phyloP scores from a whole-genome alignment of 1,139 yeast genomes.

The Zhuliangozyma parablackwelliae region DNA sequence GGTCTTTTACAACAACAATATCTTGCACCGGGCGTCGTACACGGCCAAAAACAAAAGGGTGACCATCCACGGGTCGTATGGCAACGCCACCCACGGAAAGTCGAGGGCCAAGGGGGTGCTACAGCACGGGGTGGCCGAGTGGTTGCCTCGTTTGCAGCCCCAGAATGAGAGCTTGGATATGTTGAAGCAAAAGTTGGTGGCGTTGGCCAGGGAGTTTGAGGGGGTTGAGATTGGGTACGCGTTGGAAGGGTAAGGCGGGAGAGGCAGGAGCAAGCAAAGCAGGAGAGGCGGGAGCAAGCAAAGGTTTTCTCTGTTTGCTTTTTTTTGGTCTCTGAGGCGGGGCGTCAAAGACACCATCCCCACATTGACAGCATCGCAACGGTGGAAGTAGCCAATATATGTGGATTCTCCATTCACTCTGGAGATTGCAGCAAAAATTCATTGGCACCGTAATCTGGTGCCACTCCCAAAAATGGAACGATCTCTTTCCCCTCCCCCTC shows the following conservation, averaged over 20 bases:
- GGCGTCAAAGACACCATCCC: too few species aligned
- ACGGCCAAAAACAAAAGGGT: constrained; percentile 37
- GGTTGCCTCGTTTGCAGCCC: constrained; percentile 44
- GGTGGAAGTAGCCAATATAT: too few species aligned
- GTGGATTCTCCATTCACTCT: too few species aligned
- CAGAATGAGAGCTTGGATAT: constrained; percentile 28
- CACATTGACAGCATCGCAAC: too few species aligned
- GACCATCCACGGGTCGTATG: constrained; percentile 54
- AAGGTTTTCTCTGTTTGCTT: not conserved
- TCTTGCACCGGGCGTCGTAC: constrained; percentile 50
- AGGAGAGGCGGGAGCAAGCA: constrained; percentile 1
- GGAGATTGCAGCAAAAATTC: too few species aligned
- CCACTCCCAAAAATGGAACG: too few species aligned
- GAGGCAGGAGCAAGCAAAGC: constrained; percentile 6
- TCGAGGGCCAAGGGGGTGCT: constrained; percentile 48
- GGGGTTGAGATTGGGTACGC: constrained; percentile 42
- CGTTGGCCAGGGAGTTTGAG: constrained; percentile 36
- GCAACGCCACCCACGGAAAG: constrained; percentile 42
- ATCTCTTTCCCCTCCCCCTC: too few species aligned
- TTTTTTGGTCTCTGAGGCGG: not conserved
- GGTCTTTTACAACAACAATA: constrained; percentile 51
- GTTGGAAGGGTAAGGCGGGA: constrained; percentile 31
- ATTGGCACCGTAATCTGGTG: too few species aligned
- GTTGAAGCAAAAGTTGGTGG: constrained; percentile 33
- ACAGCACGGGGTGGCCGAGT: constrained; percentile 52